Evolutionary conservation across 2,329 filamentous ascomycete species (phyloP), one percentile per base, ranked within the genome.

Genomic region (Trichoderma sp.): DNA sequence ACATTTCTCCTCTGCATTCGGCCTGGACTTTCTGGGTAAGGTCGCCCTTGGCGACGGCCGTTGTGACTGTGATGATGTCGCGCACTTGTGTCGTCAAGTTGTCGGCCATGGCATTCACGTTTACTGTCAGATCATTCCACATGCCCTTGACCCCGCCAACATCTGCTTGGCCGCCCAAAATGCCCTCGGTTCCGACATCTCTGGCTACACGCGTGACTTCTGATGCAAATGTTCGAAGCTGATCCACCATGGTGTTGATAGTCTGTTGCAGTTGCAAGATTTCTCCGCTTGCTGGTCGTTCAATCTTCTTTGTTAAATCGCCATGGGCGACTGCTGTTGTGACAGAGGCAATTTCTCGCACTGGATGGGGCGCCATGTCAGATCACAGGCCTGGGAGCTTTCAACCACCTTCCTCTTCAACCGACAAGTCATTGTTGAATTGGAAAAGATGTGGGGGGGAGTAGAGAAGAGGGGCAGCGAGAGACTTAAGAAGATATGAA

Each of bases 21-120:
- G 94, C 94, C 79, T 97, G 93, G 49, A 99, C 95, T 80, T 97
- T 97, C 80, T 97, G 95, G 61, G 94, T 97, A 75, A 99, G 85
- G 79, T 99, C 96, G 81, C 95, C 95, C 81, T 89, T 90, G 74
- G 89, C 89, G 73, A 91, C 89, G 70, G 89, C 89, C 37, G 89
- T 91, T 37, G 89, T 91, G 71, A 91, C 89, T 80, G 90, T 90
- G 75, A 96, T 96, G 80, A 98, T 99, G 80, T 98, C 96, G 79
- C 95, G 91, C 73, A 99, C 92, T 84, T 95, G 92, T 8, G 91
- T 94, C 24, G 92, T 95, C 69, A 95, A 83, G 77, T 94, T 94
- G 77, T 94, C 92, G 76, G 92, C 92, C 92, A 95, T 95, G 73
- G 92, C 91, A 77, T 94, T 94, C 77, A 94, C 92, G 76, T 94